phyloP scores from a whole-genome alignment of 2,329 filamentous ascomycete genomes.

The Pyricularia pennisetigena region DNA sequence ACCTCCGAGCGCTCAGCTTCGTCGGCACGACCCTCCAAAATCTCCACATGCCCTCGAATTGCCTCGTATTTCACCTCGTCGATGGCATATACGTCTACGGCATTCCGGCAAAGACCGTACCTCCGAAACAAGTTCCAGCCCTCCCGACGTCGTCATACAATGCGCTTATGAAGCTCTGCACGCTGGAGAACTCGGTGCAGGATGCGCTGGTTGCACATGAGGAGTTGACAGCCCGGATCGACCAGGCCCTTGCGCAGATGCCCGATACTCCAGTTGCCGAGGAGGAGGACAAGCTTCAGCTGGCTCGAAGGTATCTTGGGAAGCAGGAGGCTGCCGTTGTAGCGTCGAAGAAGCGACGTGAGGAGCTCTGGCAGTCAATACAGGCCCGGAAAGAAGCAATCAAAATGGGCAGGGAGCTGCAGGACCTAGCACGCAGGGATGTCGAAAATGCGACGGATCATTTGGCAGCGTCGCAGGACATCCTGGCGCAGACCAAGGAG shows the following conservation, averaged over 20 bases:
- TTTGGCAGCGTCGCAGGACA: constrained; percentile 42
- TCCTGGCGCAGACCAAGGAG: constrained; percentile 48
- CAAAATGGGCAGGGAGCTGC: constrained; percentile 45
- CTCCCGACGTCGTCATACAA: constrained; percentile 72
- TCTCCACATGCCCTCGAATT: constrained; percentile 70
- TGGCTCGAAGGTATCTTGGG: constrained; percentile 45
- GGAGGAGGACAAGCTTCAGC: constrained; percentile 32
- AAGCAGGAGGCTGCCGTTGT: constrained; percentile 58
- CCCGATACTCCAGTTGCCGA: constrained; percentile 20
- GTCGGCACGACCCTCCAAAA: constrained; percentile 57
- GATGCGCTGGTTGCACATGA: constrained; percentile 75
- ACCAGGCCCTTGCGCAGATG: constrained; percentile 35
- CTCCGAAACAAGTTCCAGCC: constrained; percentile 40
- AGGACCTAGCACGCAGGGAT: constrained; percentile 48
- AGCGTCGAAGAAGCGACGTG: constrained; percentile 48
- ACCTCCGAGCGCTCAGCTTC: constrained; percentile 66
- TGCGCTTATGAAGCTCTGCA: constrained; percentile 77
- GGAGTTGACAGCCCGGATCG: constrained; percentile 69
- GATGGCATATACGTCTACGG: constrained; percentile 83
- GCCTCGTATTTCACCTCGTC: constrained; percentile 72
- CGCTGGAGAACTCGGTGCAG: constrained; percentile 82
- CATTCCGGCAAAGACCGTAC: constrained; percentile 40
- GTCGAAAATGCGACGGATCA: constrained; percentile 52
- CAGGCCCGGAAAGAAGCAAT: constrained; percentile 58
- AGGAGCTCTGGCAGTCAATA: constrained; percentile 60